These are phyloP conservation scores for Oidium heveae DNA, from an alignment of 2,329 filamentous ascomycete species.

Conservation along the genomic window DNA sequence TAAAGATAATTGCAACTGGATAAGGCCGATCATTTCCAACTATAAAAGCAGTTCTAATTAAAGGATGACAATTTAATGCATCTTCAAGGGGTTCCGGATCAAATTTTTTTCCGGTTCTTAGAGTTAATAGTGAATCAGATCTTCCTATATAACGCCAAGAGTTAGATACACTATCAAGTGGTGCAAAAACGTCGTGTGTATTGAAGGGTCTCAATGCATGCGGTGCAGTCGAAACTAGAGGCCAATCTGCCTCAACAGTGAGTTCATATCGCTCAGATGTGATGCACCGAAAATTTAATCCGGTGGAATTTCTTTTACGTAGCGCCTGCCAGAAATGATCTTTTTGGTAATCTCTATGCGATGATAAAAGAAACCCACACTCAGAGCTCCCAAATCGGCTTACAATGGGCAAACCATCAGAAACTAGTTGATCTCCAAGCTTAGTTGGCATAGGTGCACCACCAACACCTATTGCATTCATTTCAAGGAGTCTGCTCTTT, in stretches of 20 bases:
- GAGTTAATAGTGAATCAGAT: conserved; percentile 32
- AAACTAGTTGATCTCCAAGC: conserved; percentile 27
- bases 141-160: conserved; percentile 39
- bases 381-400: conserved; percentile 41
- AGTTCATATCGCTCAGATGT: conserved; percentile 22
- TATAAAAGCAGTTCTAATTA: conserved; percentile 29
- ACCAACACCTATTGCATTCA: conserved; percentile 38
- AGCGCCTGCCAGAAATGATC: conserved; percentile 39
- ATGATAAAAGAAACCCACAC: conserved; percentile 39
- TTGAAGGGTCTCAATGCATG: conserved; percentile 32
- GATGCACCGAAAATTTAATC: conserved; percentile 22
- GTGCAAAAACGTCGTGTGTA: conserved; percentile 35
- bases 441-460: conserved; percentile 29
- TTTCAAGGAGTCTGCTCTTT: conserved; percentile 19
- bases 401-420: conserved; percentile 26
- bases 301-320: conserved; percentile 15
- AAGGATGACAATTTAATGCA: conserved; percentile 19
- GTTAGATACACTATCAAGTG: conserved; percentile 22
- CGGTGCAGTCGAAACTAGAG: conserved; percentile 31
- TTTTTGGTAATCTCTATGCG: conserved; percentile 25
- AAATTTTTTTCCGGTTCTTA: conserved; percentile 44
- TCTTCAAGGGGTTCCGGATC: conserved; percentile 36
- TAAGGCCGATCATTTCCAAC: conserved; percentile 32
- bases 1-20: conserved; percentile 29
- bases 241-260: conserved; percentile 29